Evolutionary conservation across 257 asterid genomes (phyloP), one percentile per base, ranked within the genome.

Genomic region (Jaltomata sinuosa): DNA sequence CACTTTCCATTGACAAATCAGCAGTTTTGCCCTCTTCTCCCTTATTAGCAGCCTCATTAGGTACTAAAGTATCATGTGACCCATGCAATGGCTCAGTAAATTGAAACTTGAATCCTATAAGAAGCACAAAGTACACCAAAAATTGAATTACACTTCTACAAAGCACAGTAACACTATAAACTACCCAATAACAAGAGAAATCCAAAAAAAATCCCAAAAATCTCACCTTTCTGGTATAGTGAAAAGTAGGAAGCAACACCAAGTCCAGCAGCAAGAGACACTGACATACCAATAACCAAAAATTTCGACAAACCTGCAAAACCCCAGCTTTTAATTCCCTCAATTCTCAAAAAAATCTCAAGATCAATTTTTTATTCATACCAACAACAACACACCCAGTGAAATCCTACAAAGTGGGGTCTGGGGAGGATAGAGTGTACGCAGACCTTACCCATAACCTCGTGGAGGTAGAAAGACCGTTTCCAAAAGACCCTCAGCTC

Each of bases 201-300:
- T 83, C 32, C 1, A 40, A 11, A 19, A 22, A 49, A 22, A 5
- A 21, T 15, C 52, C 5, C 6, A 69, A 71, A 62, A 3, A 80
- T n/a, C 65, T 62, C 16, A 93, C 96, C 97, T 90, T 86, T 92
- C 61, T 81, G 86, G 55, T 93, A 90, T 65, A 93, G 57, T 21
- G 92, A 89, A 87, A 87, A 84, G 82, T 85, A 92, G 45, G 93
- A 91, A 82, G 94, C 40, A 52, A 92, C 88, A 47, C 96, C 97
- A 84, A 94, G 87, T 83, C 89, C 85, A 54, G 89, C 94, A 79
- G 89, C 90, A 85, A 89, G 85, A 21, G 97, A 93, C 72, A 92
- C 93, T 83, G 93, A 97, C 84, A 85, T 38, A 55, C 97, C 93
- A 86, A 93, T 57, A 34, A 90, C 84, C 86, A 92, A 80, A 87